phyloP scores from a whole-genome alignment of 768 basidiomycete genomes.

The Mycena leptocephala region DNA sequence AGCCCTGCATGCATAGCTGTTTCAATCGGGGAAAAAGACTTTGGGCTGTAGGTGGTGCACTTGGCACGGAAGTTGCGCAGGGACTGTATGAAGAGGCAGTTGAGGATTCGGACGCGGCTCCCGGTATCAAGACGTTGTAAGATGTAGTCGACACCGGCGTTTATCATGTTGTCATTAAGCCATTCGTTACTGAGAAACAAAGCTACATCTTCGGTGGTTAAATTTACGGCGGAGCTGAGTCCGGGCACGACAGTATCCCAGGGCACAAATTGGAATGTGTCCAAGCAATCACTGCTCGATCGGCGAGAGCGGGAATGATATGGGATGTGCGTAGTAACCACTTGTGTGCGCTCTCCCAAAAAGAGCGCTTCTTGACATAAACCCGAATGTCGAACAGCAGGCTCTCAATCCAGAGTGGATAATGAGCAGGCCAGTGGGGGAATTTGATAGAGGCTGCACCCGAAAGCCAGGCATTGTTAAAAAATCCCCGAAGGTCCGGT shows the following conservation, averaged over 20 bases:
- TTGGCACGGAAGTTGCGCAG: not conserved
- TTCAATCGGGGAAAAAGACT: not conserved
- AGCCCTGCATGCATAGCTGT: too few species aligned
- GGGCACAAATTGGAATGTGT: not conserved
- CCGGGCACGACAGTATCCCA: not conserved
- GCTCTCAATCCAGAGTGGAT: not conserved
- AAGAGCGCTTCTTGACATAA: not conserved
- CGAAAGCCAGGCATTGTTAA: too few species aligned
- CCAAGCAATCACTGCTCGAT: not conserved
- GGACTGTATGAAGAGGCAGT: constrained; percentile 3
- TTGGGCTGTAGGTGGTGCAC: not conserved
- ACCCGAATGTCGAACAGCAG: not conserved
- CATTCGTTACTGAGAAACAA: not conserved
- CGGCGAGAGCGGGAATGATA: too few species aligned
- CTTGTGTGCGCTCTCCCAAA: not conserved
- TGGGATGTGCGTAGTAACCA: not conserved
- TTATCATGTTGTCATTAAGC: constrained; percentile 11
- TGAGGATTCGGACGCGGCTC: not conserved
- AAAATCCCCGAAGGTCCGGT: too few species aligned
- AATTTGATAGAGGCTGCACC: too few species aligned
- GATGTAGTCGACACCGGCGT: not conserved
- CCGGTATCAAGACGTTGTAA: not conserved
- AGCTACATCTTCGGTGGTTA: not conserved
- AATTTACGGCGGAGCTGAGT: not conserved
- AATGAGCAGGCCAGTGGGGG: not conserved